These are phyloP conservation scores for Prinsepia uniflora DNA, from an alignment of 306 rosid genomes.

Conservation along the genomic window DNA sequence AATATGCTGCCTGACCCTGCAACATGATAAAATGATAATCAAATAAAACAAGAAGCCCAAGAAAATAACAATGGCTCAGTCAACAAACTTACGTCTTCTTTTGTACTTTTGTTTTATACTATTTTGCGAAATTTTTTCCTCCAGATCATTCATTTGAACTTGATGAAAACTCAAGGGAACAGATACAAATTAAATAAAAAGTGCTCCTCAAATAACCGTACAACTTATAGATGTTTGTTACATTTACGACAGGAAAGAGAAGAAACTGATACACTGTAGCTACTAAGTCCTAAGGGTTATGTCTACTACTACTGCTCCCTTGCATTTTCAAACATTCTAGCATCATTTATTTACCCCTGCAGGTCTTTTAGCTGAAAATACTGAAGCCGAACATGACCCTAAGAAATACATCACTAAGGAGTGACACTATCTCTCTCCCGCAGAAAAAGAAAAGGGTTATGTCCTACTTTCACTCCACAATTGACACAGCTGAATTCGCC, in stretches of 20 bases:
- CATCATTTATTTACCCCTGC: not conserved
- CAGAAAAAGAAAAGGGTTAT: too few relatives aligned
- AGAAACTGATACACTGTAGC: not conserved
- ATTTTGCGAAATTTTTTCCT: not conserved
- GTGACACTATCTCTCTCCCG: too few relatives aligned
- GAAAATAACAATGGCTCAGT: not conserved
- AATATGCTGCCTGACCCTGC: conserved; percentile 91
- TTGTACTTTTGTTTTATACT: not conserved
- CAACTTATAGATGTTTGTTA: not conserved
- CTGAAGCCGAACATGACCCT: not conserved
- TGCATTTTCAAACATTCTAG: not conserved
- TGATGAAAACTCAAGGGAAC: not conserved
- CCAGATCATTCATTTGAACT: not conserved
- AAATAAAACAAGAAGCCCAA: not conserved
- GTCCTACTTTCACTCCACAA: too few relatives aligned
- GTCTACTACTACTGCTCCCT: not conserved
- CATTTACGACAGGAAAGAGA: not conserved
- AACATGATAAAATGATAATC: not conserved
- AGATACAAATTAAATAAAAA: not conserved
- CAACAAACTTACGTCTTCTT: not conserved
- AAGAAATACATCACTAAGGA: not conserved
- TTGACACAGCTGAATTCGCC: not conserved
- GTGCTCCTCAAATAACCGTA: not conserved
- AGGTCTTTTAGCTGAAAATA: not conserved
- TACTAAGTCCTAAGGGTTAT: not conserved